phyloP scores from a whole-genome alignment of 306 rosid species.

The Gynostemma pentaphyllum region DNA sequence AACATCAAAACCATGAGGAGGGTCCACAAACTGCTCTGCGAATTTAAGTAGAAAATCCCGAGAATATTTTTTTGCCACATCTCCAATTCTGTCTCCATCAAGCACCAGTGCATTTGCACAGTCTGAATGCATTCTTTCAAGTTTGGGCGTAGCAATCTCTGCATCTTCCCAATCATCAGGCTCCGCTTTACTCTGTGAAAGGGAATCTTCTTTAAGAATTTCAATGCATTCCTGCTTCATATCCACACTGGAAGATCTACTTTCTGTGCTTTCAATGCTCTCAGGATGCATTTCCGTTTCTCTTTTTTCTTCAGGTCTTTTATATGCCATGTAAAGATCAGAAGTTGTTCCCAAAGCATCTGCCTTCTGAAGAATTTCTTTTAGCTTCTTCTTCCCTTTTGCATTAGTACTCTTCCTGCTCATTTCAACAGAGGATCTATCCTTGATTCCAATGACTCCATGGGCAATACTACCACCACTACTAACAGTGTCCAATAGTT shows the following conservation, averaged over 20 bases:
- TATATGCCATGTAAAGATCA: conserved; percentile 92
- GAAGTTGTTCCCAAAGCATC: conserved; percentile 92
- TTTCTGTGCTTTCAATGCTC: conserved; percentile 37
- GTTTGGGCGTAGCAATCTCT: conserved; percentile 59
- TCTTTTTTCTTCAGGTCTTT: conserved; percentile 86
- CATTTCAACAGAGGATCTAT: conserved; percentile 39
- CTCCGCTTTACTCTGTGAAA: conserved; percentile 40
- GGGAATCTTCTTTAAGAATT: conserved; percentile 25
- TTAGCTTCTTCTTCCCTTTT: conserved; percentile 45
- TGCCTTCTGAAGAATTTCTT: conserved; percentile 64
- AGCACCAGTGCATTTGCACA: conserved; percentile 9
- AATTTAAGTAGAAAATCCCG: conserved; percentile 81
- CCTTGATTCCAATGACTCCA: conserved; percentile 29
- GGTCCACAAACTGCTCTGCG: conserved; percentile 40
- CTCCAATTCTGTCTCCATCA: conserved; percentile 32
- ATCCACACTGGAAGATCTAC: conserved; percentile 17
- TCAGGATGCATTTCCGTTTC: conserved; percentile 32
- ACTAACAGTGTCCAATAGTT: conserved; percentile 27
- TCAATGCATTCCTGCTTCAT: conserved; percentile 30
- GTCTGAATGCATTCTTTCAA: conserved; percentile 33
- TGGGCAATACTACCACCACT: conserved; percentile 21
- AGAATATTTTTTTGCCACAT: conserved; percentile 50
- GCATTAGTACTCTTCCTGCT: conserved; percentile 33
- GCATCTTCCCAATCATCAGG: conserved; percentile 99
- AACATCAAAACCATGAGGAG: conserved; percentile 60